These are phyloP conservation scores for Serendipita sp. DNA, from an alignment of 768 basidiomycete species.

Conservation along the genomic window DNA sequence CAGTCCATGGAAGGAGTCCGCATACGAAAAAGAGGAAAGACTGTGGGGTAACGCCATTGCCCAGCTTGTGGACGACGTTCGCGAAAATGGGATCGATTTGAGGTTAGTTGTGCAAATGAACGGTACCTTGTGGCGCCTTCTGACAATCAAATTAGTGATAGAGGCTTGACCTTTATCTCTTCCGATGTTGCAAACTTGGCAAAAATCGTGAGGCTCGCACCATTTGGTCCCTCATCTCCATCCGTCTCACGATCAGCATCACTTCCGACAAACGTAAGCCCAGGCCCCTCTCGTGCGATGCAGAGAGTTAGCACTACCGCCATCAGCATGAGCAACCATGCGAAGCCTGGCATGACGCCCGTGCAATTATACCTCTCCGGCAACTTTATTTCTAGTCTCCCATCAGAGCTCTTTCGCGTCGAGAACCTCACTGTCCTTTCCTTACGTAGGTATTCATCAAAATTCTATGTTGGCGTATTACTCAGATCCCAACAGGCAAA, in stretches of 20 bases:
- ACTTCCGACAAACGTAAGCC: not conserved
- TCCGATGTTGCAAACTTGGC: not conserved
- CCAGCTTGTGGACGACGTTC: not conserved
- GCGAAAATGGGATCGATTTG: not conserved
- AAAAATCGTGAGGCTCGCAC: not conserved
- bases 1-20: not conserved
- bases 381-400: not conserved
- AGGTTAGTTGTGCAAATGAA: not conserved
- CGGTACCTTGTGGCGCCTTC: not conserved
- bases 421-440: not conserved
- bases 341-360: not conserved
- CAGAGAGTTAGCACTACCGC: conserved; percentile 4
- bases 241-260: not conserved
- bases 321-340: not conserved
- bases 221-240: not conserved
- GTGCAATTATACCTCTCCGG: not conserved
- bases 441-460: not conserved
- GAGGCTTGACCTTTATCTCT: not conserved
- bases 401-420: not conserved
- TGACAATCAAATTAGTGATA: not conserved
- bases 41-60: not conserved
- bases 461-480: not conserved
- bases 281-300: not conserved
- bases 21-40: not conserved
- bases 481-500: not conserved